Base-by-base conservation (phyloP, 176 grass and related monocot species). In the Cenchrus americanus region DNA sequence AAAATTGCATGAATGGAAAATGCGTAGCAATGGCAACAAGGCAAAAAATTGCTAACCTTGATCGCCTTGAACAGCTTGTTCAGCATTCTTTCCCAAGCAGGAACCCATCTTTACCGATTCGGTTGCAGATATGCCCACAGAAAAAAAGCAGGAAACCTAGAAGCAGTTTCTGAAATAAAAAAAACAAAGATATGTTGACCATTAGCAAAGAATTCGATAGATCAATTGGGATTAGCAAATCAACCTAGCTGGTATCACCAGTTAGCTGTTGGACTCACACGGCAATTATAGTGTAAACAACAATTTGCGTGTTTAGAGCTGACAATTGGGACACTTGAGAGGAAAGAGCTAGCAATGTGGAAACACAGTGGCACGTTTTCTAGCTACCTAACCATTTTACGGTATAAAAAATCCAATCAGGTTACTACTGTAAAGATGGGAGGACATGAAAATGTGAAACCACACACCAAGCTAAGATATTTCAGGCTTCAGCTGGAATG, bases 81-180 rank as follows among this genome's bases (percentile, higher is more conserved):
- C 27, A 52, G 71, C 64, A 14, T 49, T 40, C 80, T 46, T 83
- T 68, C 84, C 67, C 21, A 85, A 83, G 69, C 88, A 90, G 50
- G 80, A 87, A 19, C 5, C 75, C 88, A 90, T 90, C 67, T 78
- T 78, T 18, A 62, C 7, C 26, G 24, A 43, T 47, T 27, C 40
- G 37, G 60, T 24, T 61, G 62, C 46, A 67, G 59, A 80, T 19
- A 13, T 19, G 27, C 27, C 10, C 48, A 52, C 71, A 73, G 48
- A 48, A 43, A 19, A 21, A 21, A 21, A 23, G 19, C 46, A 73
- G 42, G 17, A 27, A 49, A 48, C 21, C 7, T 22, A n/a, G 10
- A n/a, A 83, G 32, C 17, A 65, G 21, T n/a, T 78, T 37, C 88
- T 86, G 84, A 54, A 79, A 66, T 34, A 79, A 66, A 62, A 61